phyloP scores from a whole-genome alignment of 805 yeast species.

The Teunomyces aglyptinius region DNA sequence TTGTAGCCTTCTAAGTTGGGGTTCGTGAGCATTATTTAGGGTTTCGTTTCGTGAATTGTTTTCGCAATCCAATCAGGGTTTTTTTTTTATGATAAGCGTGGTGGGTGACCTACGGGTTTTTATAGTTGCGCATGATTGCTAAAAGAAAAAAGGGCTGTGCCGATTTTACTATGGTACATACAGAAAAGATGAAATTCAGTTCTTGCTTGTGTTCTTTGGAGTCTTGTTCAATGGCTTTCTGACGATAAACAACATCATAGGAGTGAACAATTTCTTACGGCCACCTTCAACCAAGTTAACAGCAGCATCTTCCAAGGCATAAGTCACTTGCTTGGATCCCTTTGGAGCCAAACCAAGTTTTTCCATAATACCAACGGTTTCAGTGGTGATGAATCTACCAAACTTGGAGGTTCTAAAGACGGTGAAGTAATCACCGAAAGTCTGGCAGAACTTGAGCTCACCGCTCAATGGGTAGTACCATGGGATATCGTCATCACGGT shows the following conservation, averaged over 20 bases:
- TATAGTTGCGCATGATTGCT: constrained; percentile 1
- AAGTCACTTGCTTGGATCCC: constrained; percentile 84
- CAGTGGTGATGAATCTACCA: constrained; percentile 86
- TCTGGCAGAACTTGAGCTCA: constrained; percentile 85
- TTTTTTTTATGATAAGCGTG: too few species aligned
- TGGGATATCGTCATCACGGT: constrained; percentile 77
- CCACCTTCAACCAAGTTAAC: constrained; percentile 94
- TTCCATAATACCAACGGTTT: constrained; percentile 79
- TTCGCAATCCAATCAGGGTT: background rate
- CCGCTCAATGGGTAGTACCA: constrained; percentile 98
- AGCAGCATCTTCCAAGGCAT: constrained; percentile 95
- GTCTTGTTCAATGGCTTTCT: constrained; percentile 60
- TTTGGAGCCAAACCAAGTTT: constrained; percentile 84
- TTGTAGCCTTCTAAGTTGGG: constrained; percentile 36
- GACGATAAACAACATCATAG: constrained; percentile 93
- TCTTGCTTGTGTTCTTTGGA: background rate
- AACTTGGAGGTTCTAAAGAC: constrained; percentile 81
- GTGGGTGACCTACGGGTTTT: background rate
- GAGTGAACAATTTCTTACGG: constrained; percentile 83
- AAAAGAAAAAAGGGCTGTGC: constrained; percentile 1
- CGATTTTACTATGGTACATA: background rate
- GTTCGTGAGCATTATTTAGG: constrained; percentile 14
- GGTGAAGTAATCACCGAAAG: constrained; percentile 73
- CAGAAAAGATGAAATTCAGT: background rate
- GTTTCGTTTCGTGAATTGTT: background rate